Percentiles rank a stretch among this genome's conserved stretches.
Conservation (phyloP, 2,329 filamentous ascomycete species). For the Clonostachys rhizophaga region DNA sequence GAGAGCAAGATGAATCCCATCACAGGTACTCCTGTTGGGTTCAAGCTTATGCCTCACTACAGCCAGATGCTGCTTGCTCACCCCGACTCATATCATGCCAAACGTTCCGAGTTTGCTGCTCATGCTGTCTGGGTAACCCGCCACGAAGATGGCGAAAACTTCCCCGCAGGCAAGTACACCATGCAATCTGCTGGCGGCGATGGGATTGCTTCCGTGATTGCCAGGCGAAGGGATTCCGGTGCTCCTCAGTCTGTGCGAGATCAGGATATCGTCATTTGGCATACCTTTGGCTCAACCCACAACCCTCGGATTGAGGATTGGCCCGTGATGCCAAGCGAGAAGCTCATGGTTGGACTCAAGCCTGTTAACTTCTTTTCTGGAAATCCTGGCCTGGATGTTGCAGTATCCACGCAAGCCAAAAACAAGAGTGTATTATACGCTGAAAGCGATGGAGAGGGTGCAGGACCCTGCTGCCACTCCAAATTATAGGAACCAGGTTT, state of each 20-base stretch:
- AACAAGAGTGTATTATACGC: slow-evolving; percentile 21
- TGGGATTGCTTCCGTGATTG: slow-evolving; percentile 22
- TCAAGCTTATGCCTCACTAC: slow-evolving; percentile 35
- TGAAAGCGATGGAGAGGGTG: neutral
- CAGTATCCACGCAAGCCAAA: slow-evolving; percentile 25
- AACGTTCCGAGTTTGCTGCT: slow-evolving; percentile 32
- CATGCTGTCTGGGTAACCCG: slow-evolving; percentile 40
- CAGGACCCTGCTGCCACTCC: no score
- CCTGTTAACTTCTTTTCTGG: slow-evolving; percentile 48
- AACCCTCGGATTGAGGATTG: slow-evolving; percentile 63
- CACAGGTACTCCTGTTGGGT: slow-evolving; percentile 27
- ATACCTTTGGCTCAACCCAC: slow-evolving; percentile 57
- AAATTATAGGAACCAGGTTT: no score
- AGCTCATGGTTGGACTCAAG: slow-evolving; percentile 42
- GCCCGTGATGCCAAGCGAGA: slow-evolving; percentile 64
- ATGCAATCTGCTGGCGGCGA: slow-evolving; percentile 40
- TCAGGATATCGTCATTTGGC: slow-evolving; percentile 51
- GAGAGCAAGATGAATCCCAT: neutral
- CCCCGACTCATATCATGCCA: slow-evolving; percentile 27
- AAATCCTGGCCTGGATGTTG: slow-evolving; percentile 46
- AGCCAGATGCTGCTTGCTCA: slow-evolving; percentile 41
- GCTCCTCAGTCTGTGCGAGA: slow-evolving; percentile 17
- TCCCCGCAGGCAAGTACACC: slow-evolving; percentile 33
- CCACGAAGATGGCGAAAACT: slow-evolving; percentile 34
- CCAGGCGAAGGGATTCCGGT: slow-evolving; percentile 3